phyloP scores from a whole-genome alignment of 805 yeast species.

The Wickerhamiella brachini region DNA sequence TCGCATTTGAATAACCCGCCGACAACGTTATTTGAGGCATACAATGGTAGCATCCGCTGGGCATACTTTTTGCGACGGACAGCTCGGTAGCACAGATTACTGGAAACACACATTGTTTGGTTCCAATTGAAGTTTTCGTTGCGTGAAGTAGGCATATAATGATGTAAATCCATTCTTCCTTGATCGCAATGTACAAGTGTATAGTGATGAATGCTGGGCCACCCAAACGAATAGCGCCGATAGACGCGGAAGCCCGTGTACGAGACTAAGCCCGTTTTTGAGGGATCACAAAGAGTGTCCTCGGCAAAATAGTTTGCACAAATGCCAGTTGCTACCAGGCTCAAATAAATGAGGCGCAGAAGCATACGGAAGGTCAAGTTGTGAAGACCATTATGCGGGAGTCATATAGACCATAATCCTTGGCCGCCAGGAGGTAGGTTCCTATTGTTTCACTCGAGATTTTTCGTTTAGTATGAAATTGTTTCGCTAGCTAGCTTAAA shows the following conservation, averaged over 20 bases:
- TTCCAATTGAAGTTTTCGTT: slow-evolving; percentile 13
- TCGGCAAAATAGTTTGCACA: background rate
- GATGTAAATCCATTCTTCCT: slow-evolving; percentile 26
- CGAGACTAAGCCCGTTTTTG: slow-evolving; percentile 15
- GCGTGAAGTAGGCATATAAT: slow-evolving; percentile 10
- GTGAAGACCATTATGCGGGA: background rate
- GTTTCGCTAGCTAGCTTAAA: background rate
- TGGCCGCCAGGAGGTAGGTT: no score
- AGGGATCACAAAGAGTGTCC: slow-evolving; percentile 12
- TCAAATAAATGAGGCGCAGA: background rate
- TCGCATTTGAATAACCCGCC: slow-evolving; percentile 49
- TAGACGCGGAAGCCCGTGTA: slow-evolving; percentile 46
- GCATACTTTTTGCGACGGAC: slow-evolving; percentile 46
- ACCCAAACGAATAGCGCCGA: slow-evolving; percentile 33
- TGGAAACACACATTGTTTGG: slow-evolving; percentile 5
- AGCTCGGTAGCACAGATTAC: slow-evolving; percentile 37
- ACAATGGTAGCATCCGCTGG: slow-evolving; percentile 31
- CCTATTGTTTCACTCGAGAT: no score
- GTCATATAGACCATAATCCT: background rate
- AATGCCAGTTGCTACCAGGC: background rate
- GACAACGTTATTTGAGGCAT: slow-evolving; percentile 43
- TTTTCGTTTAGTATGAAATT: no score
- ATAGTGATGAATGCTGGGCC: slow-evolving; percentile 32
- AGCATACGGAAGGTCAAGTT: background rate
- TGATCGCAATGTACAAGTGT: slow-evolving; percentile 37